Percentiles rank a stretch among this genome's conserved stretches.
phyloP scores from a whole-genome alignment of 177 flowering plant genomes.

The Vitis hybrid region DNA sequence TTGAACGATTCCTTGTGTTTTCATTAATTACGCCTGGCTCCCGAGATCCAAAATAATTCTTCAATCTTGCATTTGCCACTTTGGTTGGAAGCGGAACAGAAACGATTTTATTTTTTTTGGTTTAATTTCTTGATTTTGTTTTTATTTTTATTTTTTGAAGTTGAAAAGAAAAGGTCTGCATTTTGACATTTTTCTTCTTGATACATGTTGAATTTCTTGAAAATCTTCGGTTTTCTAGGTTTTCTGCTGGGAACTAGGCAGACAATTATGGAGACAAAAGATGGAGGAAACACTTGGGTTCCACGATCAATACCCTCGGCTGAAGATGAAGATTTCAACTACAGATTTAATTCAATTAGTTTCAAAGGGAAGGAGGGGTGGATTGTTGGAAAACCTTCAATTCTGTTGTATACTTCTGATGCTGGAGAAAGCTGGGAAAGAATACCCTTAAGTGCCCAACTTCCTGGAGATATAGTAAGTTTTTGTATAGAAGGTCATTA shows the following conservation, averaged over 20 bases:
- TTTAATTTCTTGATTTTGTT: not conserved
- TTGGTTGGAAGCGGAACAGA: too few relatives aligned
- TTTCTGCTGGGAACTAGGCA: constrained; percentile 95
- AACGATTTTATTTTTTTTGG: not conserved
- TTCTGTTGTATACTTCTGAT: constrained; percentile 83
- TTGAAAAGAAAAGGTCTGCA: not conserved
- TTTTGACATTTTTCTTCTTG: not conserved
- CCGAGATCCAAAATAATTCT: not conserved
- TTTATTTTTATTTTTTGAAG: not conserved
- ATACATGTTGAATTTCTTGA: not conserved
- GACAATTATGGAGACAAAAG: constrained; percentile 92
- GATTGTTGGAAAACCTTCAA: constrained; percentile 97
- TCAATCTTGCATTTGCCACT: too few relatives aligned
- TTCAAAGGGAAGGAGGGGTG: constrained; percentile 94
- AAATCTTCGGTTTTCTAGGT: constrained; percentile 38
- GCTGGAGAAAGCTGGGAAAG: constrained; percentile 92
- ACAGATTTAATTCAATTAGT: constrained; percentile 92
- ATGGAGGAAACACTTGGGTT: constrained; percentile 88
- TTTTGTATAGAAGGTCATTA: not conserved
- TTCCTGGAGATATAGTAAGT: constrained; percentile 95
- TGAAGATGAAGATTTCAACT: constrained; percentile 97
- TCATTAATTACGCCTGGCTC: too few relatives aligned
- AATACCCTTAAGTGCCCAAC: constrained; percentile 83
- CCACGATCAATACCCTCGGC: constrained; percentile 91
- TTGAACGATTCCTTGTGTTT: too few relatives aligned